phyloP scores from a whole-genome alignment of 108 stramenopile genomes.

The Epithemia pelagica region DNA sequence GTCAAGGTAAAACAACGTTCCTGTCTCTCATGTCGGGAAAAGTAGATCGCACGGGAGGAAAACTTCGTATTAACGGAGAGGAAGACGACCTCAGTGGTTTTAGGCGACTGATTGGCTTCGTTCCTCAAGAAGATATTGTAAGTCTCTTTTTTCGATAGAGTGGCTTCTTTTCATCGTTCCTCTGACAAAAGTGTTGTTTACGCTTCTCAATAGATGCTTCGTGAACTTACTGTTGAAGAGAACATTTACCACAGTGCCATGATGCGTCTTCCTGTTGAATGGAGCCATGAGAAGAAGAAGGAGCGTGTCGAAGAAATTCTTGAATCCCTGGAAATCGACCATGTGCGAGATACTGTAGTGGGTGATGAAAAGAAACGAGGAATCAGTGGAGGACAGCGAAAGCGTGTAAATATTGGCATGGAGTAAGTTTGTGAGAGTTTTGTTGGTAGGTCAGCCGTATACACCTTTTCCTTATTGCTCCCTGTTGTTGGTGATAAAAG shows the following conservation, averaged over 20 bases:
- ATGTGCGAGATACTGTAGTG: conserved; percentile 55
- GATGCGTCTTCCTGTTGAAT: not conserved
- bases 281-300: conserved; percentile 3
- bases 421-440: too few species aligned
- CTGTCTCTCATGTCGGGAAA: conserved; percentile 4
- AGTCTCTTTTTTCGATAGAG: not conserved
- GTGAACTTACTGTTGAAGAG: conserved; percentile 28
- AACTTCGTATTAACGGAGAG: conserved; percentile 40
- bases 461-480: too few species aligned
- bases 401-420: conserved; percentile 4
- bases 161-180: not conserved
- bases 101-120: conserved; percentile 29
- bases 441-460: too few species aligned
- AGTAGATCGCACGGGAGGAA: conserved; percentile 23
- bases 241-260: conserved; percentile 3
- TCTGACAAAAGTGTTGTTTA: too few species aligned
- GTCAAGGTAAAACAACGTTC: conserved; percentile 5
- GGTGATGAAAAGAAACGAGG: conserved; percentile 62
- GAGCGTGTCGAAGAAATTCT: conserved; percentile 19
- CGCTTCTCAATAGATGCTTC: conserved; percentile 14
- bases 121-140: conserved; percentile 42
- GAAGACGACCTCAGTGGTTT: conserved; percentile 9
- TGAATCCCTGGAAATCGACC: conserved; percentile 41
- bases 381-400: conserved; percentile 47
- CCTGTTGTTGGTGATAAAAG: too few species aligned